Evolutionary conservation across 208 protist genomes (phyloP).

Genomic region (Leishmania turanica): DNA sequence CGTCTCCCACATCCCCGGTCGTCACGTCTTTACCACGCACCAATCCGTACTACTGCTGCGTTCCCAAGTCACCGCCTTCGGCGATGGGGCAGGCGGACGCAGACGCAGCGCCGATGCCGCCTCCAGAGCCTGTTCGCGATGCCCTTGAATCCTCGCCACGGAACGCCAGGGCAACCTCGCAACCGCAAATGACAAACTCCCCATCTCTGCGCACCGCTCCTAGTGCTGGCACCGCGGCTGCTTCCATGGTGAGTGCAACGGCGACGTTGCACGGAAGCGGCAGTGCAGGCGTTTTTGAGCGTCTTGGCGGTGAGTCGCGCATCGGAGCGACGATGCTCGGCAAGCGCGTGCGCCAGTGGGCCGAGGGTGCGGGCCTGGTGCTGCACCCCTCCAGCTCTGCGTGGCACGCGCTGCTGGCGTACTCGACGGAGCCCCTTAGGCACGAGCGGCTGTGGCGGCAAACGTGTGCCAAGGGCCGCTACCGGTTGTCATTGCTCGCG

Average conservation of each 20-base stretch:
- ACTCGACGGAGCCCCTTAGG: conserved; percentile 7
- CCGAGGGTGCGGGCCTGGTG: conserved; percentile 22
- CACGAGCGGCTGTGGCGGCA: conserved; percentile 27
- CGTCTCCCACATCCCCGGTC: no score
- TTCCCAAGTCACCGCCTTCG: not conserved
- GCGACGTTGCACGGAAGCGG: not conserved
- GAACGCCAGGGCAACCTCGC: not conserved
- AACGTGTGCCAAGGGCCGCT: conserved; percentile 15
- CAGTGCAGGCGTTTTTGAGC: conserved; percentile 9
- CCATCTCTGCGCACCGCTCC: not conserved
- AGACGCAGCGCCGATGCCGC: not conserved
- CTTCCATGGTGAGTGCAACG: not conserved
- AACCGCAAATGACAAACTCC: not conserved
- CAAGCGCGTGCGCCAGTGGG: conserved; percentile 33
- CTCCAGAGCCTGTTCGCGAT: not conserved
- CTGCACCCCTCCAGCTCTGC: conserved; percentile 6
- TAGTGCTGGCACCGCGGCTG: not conserved
- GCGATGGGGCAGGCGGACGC: not conserved
- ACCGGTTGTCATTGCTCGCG: conserved; percentile 9
- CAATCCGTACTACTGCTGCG: not conserved
- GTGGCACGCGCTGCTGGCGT: conserved; percentile 1
- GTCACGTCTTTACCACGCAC: not conserved
- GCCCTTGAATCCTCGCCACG: not conserved
- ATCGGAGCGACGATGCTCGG: conserved; percentile 20
- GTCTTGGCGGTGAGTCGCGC: conserved; percentile 9